A percentile compares a stretch with the other conserved stretches of the same genome.
Conservation (phyloP, 352 stramenopile species). For the Globisporangium radiosum region DNA sequence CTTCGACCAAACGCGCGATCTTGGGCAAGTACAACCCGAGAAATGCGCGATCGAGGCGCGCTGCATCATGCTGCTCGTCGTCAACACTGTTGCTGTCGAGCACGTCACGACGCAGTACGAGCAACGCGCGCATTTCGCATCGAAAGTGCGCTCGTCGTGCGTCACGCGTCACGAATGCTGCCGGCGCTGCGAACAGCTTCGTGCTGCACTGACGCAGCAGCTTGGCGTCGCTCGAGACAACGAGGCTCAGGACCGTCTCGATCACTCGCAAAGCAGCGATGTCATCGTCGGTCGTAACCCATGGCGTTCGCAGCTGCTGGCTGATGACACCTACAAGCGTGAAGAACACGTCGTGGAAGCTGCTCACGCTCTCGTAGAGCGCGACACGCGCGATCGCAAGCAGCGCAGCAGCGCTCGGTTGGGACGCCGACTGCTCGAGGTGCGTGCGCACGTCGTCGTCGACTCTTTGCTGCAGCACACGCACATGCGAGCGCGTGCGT, state of each 20-base stretch:
- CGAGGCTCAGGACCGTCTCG: conserved; percentile 21
- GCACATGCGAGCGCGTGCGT: neutral
- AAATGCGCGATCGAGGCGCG: neutral
- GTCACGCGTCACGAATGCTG: conserved; percentile 13
- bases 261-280: conserved; percentile 8
- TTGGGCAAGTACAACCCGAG: neutral
- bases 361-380: neutral
- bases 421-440: neutral
- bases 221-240: conserved; percentile 14
- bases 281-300: neutral
- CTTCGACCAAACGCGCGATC: neutral
- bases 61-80: neutral
- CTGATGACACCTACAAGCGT: conserved; percentile 26
- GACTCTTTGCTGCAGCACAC: neutral
- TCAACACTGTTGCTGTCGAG: neutral
- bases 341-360: conserved; percentile 22
- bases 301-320: conserved; percentile 16
- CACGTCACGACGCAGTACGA: neutral
- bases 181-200: conserved; percentile 23
- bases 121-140: conserved; percentile 4
- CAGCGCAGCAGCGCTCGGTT: neutral
- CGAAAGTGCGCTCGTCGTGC: conserved; percentile 14
- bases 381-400: conserved; percentile 7
- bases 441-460: conserved; percentile 6
- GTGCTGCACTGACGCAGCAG: conserved; percentile 9